Evolutionary conservation across 2,329 filamentous ascomycete species (phyloP), one percentile per base, ranked within the genome.

Genomic region (Aurifilum marmelostoma): DNA sequence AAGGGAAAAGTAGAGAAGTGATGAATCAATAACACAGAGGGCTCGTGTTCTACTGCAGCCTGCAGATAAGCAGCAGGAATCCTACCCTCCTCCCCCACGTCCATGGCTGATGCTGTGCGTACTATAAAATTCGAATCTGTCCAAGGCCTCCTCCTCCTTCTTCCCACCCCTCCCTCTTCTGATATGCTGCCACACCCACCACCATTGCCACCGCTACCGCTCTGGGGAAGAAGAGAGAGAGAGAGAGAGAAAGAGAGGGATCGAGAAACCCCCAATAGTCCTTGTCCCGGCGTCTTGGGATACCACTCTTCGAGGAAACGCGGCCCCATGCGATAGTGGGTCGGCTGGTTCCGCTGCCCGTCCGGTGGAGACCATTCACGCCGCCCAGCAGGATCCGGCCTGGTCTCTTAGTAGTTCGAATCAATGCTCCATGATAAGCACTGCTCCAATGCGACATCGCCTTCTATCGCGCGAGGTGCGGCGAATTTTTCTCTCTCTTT

Each of bases 321-420:
- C 18, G 21, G 32, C 58, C 16, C 32, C 58, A 37, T n/a, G 58
- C 58, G 58, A 37, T 5, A 24, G 58, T 60, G 58, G 58, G 32
- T 60, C 58, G 58, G 58, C 11, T 60, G 32, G 58, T 60, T 39
- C 58, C 58, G 58, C 34, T 60, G 58, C 18, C 58, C 58, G 58
- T 60, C 7, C 58, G 32, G 58, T 60, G 58, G 58, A 24, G 18
- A 37, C 32, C 18, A n/a, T 37, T 37, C 34, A 18, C 50, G 50
- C n/a, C n/a, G 50, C 14, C 52, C 52, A 56, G 6, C 2, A 29
- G 24, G 24, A 29, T 56, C 52, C 52, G 27, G 24, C 16, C 52
- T 16, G 14, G 52, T 56, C 24, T 12, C 27, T 56, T 56, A 29
- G 24, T 56, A 56, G 52, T 27, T 18, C 12, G 16, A 16, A 56